A percentile compares a stretch with the other conserved stretches of the same genome.
Conservation (phyloP, 306 rosid species). For the Canavalia gladiata region DNA sequence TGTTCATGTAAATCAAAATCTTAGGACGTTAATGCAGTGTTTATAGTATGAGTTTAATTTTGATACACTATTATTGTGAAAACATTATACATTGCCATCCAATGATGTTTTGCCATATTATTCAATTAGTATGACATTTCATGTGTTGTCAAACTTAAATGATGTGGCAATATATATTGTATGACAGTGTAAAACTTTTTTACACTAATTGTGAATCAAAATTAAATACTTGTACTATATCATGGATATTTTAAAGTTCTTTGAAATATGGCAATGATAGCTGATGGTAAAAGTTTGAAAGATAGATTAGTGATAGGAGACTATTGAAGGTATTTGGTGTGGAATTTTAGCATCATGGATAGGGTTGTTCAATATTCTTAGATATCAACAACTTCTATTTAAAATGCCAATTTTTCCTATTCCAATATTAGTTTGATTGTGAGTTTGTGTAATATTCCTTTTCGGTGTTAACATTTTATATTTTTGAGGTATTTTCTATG, state of each 20-base stretch:
- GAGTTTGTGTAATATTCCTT: not conserved
- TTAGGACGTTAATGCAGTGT: not conserved
- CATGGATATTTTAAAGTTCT: not conserved
- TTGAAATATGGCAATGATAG: not conserved
- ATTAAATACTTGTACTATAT: not conserved
- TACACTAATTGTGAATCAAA: not conserved
- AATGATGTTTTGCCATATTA: not conserved
- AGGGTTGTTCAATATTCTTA: not conserved
- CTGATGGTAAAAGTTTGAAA: not conserved
- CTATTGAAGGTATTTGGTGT: not conserved
- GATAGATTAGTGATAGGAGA: not conserved
- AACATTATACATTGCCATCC: not conserved
- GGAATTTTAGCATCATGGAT: not conserved
- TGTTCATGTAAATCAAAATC: not conserved
- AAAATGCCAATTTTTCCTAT: not conserved
- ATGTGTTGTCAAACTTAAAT: not conserved
- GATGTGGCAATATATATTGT: not conserved
- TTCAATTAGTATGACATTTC: not conserved
- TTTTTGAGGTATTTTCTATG: not conserved
- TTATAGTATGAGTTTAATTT: not conserved
- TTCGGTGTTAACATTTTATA: not conserved
- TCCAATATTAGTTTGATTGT: not conserved
- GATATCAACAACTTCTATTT: not conserved
- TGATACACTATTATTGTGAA: no score
- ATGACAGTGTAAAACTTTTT: not conserved